Conservation (phyloP, 805 yeast species). For the Candida khao-thaluensis region DNA sequence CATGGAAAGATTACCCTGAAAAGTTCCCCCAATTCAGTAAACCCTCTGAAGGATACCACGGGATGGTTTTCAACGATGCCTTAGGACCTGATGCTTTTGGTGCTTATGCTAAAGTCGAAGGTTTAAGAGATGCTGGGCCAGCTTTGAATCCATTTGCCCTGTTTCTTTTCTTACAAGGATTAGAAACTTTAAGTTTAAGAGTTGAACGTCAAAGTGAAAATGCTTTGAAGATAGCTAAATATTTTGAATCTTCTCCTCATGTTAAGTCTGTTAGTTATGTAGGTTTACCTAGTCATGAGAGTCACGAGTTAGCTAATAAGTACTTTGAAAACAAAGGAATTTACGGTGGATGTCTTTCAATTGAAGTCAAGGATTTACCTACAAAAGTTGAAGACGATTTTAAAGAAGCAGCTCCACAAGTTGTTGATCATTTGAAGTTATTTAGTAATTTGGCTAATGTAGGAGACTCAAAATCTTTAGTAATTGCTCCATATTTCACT, state of each 20-base stretch:
- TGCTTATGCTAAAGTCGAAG: conserved; percentile 77
- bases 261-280: conserved; percentile 92
- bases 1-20: conserved; percentile 70
- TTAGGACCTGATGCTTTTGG: conserved; percentile 75
- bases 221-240: conserved; percentile 75
- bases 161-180: conserved; percentile 84
- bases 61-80: conserved; percentile 76
- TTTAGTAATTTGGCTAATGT: conserved; percentile 95
- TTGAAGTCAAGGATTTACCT: conserved; percentile 68
- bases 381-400: conserved; percentile 55
- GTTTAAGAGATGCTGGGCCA: conserved; percentile 91
- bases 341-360: conserved; percentile 87
- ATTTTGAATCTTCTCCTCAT: conserved; percentile 67
- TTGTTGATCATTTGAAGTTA: conserved; percentile 78
- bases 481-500: conserved; percentile 93
- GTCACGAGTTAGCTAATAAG: conserved; percentile 80
- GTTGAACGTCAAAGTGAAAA: conserved; percentile 89
- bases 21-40: conserved; percentile 84
- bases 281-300: conserved; percentile 76
- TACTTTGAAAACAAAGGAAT: conserved; percentile 56
- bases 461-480: conserved; percentile 94
- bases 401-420: conserved; percentile 74
- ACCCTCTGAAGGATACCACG: conserved; percentile 95
- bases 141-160: conserved; percentile 84
- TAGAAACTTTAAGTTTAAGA: conserved; percentile 90